Percentiles rank a stretch among this genome's conserved stretches.
Evolutionary conservation across 1,284 basidiomycete species (phyloP).

Genomic region (Tilletia horrida): DNA sequence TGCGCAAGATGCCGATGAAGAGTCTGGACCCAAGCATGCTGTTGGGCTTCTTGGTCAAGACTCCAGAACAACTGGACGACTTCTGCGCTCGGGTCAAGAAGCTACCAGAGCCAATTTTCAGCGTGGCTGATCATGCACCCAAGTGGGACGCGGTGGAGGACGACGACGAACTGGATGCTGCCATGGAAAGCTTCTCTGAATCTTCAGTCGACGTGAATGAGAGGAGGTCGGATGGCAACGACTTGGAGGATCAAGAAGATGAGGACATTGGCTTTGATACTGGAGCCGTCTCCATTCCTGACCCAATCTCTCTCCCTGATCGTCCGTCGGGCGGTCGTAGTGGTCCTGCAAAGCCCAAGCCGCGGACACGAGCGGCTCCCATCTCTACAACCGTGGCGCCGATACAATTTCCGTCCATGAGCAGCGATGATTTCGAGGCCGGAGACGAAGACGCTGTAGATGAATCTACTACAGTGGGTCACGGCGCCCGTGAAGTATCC

Average conservation of each 20-base stretch:
- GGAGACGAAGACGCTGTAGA: slow-evolving; percentile 6
- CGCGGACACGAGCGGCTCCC: not conserved
- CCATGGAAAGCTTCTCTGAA: slow-evolving; percentile 57
- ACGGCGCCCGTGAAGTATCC: not conserved
- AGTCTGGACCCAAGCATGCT: slow-evolving; percentile 97
- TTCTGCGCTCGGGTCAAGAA: slow-evolving; percentile 63
- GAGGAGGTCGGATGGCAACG: not conserved
- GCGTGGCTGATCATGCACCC: slow-evolving; percentile 69
- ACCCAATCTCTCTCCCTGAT: not conserved
- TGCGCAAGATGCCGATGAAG: slow-evolving; percentile 85
- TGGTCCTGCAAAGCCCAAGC: not conserved
- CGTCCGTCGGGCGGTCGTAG: too few species aligned
- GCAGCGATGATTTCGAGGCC: not conserved
- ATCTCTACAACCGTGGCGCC: not conserved
- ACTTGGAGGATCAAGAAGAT: slow-evolving; percentile 23
- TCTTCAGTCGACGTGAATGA: slow-evolving; percentile 27
- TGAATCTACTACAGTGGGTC: slow-evolving; percentile 6
- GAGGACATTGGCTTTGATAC: slow-evolving; percentile 16
- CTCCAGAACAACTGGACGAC: slow-evolving; percentile 74
- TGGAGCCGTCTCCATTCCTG: not conserved
- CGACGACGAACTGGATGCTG: slow-evolving; percentile 72
- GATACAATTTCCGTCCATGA: slow-evolving; percentile 7
- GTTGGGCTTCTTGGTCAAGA: slow-evolving; percentile 78
- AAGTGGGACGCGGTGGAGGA: slow-evolving; percentile 72
- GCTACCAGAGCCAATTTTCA: slow-evolving; percentile 51